Evolutionary conservation across 768 basidiomycete genomes (phyloP), one percentile per base, ranked within the genome.

Genomic region (Tricholoma saponaceum): DNA sequence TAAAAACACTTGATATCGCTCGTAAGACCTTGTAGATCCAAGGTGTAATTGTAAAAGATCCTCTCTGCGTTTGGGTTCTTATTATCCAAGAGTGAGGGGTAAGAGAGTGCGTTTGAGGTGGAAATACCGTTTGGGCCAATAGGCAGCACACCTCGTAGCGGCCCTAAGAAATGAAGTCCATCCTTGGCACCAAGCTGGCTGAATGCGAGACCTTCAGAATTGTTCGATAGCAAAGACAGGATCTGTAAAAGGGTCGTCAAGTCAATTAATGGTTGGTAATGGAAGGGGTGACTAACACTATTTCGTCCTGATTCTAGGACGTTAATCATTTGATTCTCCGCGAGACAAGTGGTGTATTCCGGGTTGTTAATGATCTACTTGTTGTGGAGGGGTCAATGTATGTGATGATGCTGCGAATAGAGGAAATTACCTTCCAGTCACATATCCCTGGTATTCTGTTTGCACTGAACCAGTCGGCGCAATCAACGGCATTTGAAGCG

Each of bases 131-230:
- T 62, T n/a, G 66, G 67, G 14, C 65, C 66, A 12, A 62, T 50
- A 4, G 67, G 67, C 14, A 68, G 35, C 13, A 68, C 57, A 12
- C 67, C 67, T 54, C 61, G 57, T 20, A 64, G 59, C 8, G 67
- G 54, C n/a, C 67, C 67, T n/a, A 68, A 58, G 55, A 68, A 62
- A 23, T 60, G 65, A 18, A 68, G 25, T 5, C 65, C 67, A 46
- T 60, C 60, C 18, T 20, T 43, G 41, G 18, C 5, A 43, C 41
- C 41, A 26, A 68, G 64, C 52, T 66, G 67, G 50, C 49, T 64
- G 46, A 65, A 58, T 0, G 57, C 51, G 25, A 60, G 56, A 44
- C 59, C 61, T 54, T 60, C 52, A 25, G 60, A 22, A 13, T 52
- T 26, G 6, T 33, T 33, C 18, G 51, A 52, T 2, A 35, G 2